These are phyloP conservation scores for Suillus luteus DNA, from an alignment of 768 basidiomycete genomes.

Conservation along the genomic window DNA sequence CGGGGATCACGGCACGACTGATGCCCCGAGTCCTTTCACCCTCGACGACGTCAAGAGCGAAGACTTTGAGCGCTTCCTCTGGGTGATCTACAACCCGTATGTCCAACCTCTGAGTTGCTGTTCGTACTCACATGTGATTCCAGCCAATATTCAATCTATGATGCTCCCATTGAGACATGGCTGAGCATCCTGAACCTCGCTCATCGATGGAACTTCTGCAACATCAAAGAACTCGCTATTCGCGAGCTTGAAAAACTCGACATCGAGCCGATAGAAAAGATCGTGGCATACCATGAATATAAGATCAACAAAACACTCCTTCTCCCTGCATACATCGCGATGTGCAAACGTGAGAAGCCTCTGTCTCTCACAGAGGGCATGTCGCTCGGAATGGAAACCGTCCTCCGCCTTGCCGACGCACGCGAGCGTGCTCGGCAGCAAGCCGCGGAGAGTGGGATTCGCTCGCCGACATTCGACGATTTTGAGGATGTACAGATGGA, in stretches of 20 bases:
- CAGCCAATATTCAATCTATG: conserved; percentile 59
- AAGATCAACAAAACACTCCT: conserved; percentile 50
- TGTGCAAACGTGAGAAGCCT: conserved; percentile 54
- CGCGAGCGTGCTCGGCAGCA: conserved; percentile 48
- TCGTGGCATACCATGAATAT: conserved; percentile 56
- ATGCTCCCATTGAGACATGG: conserved; percentile 55
- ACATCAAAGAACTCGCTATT: conserved; percentile 52
- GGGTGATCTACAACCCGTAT: conserved; percentile 61
- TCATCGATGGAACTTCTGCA: conserved; percentile 53
- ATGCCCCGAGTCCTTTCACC: conserved; percentile 12
- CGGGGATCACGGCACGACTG: neutral
- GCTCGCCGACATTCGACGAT: conserved; percentile 29
- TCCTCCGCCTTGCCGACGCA: conserved; percentile 51
- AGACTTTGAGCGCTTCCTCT: conserved; percentile 50
- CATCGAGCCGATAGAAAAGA: conserved; percentile 52
- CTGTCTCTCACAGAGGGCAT: conserved; percentile 55
- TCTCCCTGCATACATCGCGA: conserved; percentile 49
- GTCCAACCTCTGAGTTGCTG: conserved; percentile 14
- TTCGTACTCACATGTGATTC: neutral
- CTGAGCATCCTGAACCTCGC: conserved; percentile 53
- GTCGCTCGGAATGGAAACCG: conserved; percentile 57
- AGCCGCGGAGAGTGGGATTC: conserved; percentile 31
- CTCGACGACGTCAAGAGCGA: conserved; percentile 34
- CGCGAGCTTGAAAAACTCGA: conserved; percentile 54
- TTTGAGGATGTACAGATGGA: conserved; percentile 29